Conservation (phyloP, 495 filamentous ascomycete genomes). For the Aspergillus ostianus region DNA sequence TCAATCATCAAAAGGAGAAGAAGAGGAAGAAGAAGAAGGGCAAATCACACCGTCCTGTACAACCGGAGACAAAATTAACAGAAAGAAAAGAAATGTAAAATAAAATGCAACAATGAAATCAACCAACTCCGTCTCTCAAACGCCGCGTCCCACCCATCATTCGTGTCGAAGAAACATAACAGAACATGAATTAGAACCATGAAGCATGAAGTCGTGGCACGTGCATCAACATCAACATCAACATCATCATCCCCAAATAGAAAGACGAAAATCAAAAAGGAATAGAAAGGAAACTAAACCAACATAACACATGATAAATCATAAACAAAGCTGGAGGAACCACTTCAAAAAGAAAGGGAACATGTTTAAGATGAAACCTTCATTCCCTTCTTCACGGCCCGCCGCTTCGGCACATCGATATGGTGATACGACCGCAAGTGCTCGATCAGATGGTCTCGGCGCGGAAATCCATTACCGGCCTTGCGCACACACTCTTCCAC, state of each 20-base stretch:
- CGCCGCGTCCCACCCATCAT: neutral
- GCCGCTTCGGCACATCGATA: slow-evolving; percentile 47
- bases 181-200: neutral
- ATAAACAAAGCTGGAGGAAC: neutral
- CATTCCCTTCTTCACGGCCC: slow-evolving; percentile 31
- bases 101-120: neutral
- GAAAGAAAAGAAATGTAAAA: neutral
- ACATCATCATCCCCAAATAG: neutral
- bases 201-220: neutral
- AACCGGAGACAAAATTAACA: neutral
- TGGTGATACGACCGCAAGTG: slow-evolving; percentile 79
- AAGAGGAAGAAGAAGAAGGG: neutral
- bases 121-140: neutral
- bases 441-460: slow-evolving; percentile 85
- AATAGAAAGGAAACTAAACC: slow-evolving; percentile 6
- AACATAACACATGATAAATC: neutral
- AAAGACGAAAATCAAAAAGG: slow-evolving; percentile 5
- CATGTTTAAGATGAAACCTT: slow-evolving; percentile 23
- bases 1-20: neutral
- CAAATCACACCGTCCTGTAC: neutral
- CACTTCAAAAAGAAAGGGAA: slow-evolving; percentile 4
- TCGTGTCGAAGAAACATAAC: neutral
- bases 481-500: slow-evolving; percentile 78
- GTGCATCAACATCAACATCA: neutral
- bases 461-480: slow-evolving; percentile 73